A percentile compares a stretch with the other conserved stretches of the same genome.
Conservation (phyloP, 2,329 filamentous ascomycete genomes). For the Myriosclerotinia scirpicola region DNA sequence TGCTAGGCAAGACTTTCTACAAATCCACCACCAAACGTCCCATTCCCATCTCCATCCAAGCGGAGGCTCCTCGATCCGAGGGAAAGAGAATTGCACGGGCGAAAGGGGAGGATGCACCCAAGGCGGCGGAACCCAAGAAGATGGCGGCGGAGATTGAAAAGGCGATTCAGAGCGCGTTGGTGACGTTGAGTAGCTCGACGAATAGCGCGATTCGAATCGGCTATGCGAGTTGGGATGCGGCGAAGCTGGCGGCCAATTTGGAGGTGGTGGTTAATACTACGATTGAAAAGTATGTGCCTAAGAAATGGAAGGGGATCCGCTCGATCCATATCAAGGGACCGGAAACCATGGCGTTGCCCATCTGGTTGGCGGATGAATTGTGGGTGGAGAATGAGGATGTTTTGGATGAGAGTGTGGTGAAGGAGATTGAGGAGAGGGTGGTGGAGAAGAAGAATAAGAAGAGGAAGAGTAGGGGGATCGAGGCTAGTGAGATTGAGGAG, state of each 20-base stretch:
- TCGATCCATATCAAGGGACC: conserved; percentile 88
- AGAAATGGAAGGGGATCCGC: conserved; percentile 85
- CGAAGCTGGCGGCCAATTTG: conserved; percentile 80
- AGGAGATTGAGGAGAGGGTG: conserved; percentile 20
- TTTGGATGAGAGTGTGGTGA: conserved; percentile 53
- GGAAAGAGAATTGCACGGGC: conserved; percentile 58
- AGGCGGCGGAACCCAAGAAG: conserved; percentile 48
- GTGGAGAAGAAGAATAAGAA: conserved; percentile 25
- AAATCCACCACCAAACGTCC: conserved; percentile 79
- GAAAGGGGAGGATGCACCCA: conserved; percentile 49
- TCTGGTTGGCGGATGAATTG: conserved; percentile 90
- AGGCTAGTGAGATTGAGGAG: conserved; percentile 13
- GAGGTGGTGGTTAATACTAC: conserved; percentile 67
- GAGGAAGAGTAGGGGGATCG: conserved; percentile 20
- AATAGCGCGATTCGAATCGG: conserved; percentile 82
- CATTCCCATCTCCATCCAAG: conserved; percentile 72
- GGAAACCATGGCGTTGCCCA: conserved; percentile 83
- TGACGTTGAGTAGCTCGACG: conserved; percentile 75
- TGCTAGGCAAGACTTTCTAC: conserved; percentile 92
- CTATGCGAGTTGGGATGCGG: conserved; percentile 68
- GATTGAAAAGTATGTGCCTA: conserved; percentile 76
- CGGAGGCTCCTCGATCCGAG: conserved; percentile 60
- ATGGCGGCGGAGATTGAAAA: conserved; percentile 80
- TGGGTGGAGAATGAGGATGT: conserved; percentile 81
- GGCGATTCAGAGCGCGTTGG: conserved; percentile 72